Evolutionary conservation across 2,329 filamentous ascomycete genomes (phyloP), one percentile per base, ranked within the genome.

Genomic region (Fonsecaea erecta): DNA sequence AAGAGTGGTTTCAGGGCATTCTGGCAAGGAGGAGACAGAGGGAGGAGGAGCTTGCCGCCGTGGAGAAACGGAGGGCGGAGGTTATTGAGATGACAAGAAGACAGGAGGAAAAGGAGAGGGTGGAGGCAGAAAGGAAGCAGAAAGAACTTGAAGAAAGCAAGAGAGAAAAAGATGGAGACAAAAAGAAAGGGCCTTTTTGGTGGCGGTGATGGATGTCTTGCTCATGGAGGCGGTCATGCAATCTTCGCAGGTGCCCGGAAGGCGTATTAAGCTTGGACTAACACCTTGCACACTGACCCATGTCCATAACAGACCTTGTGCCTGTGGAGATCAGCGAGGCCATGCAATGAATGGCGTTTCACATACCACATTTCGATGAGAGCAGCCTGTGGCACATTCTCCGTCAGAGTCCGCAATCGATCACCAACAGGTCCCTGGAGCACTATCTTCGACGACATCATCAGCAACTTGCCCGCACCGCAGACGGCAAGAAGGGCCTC

Each of bases 1-100:
- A 93, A 77, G 93, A 98, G 76, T 99, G 95, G 95, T 98, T 98
- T 77, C 86, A 88, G 58, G 84, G 86, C 69, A 85, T 91, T 58
- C 83, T 91, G 72, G 86, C 92, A 79, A 84, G 93, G 62, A 85
- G 88, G 72, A 81, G 81, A 63, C 87, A 90, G 77, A 81, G 88
- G 40, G 88, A 92, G 77, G 88, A 88, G 73, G 83, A 85, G 46
- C 71, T 68, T 21, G 72, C 66, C 57, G 65, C 65, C n/a, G 77
- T 77, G 3, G 77, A 80, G 70, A 74, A 74, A 67, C 73, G 77
- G 52, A 76, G 78, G 63, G 73, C 71, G 68, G 76, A 81, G 62
- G 75, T 81, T 12, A 78, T 81, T 58, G 68, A 70, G 30, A 26
- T 72, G 64, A 71, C 64, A 34, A 67, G 61, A 59, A 63, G 56